Conservation (phyloP, 306 rosid genomes). For the Cicer judaicum region DNA sequence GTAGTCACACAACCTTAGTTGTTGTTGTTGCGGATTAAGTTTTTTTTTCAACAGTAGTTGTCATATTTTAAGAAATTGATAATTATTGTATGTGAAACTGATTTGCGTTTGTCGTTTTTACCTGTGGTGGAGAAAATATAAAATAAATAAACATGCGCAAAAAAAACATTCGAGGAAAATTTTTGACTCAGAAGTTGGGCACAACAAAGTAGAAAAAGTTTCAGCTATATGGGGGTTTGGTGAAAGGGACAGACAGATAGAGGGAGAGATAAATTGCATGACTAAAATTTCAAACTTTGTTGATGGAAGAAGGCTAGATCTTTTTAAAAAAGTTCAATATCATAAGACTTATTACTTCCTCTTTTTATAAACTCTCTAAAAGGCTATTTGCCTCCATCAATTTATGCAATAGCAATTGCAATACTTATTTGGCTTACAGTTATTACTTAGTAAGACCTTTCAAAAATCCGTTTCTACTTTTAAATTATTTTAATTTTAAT, state of each 20-base stretch:
- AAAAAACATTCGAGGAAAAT: not conserved
- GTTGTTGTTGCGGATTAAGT: not conserved
- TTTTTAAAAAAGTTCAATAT: not conserved
- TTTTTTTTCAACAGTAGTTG: not conserved
- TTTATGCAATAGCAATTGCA: not conserved
- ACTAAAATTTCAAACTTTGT: not conserved
- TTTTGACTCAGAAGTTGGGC: not conserved
- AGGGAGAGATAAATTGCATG: not conserved
- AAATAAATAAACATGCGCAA: not conserved
- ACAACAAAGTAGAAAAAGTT: not conserved
- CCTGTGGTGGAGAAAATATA: not conserved
- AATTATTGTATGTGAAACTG: not conserved
- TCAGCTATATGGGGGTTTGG: not conserved
- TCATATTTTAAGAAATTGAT: not conserved
- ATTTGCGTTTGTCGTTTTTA: not conserved
- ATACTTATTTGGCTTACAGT: not conserved
- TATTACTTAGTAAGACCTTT: constrained; percentile 7
- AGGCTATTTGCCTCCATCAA: constrained; percentile 23
- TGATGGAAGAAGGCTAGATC: not conserved
- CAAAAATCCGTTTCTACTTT: not conserved
- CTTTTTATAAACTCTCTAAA: not conserved
- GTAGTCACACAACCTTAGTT: constrained; percentile 3
- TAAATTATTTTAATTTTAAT: not conserved
- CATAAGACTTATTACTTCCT: not conserved
- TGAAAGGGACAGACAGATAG: not conserved